These are phyloP conservation scores for Stellera chamaejasme DNA, from an alignment of 345 rosid genomes.

Conservation along the genomic window DNA sequence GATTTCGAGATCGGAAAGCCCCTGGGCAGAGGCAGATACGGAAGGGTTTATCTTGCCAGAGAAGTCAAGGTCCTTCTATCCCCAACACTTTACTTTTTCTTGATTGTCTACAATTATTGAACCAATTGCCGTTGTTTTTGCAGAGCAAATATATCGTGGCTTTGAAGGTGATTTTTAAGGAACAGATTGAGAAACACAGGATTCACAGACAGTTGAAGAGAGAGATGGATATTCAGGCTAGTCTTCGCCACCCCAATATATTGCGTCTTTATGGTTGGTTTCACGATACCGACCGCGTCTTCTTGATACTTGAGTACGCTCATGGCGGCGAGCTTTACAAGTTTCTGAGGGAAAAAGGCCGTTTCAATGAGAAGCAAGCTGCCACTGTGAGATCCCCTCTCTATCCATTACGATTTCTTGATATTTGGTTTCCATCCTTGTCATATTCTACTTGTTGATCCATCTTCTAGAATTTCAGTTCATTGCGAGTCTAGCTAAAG, in stretches of 20 bases:
- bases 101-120: too few relatives aligned
- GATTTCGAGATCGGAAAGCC: slow-evolving; percentile 93
- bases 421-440: not conserved
- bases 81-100: too few relatives aligned
- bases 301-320: slow-evolving; percentile 96
- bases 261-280: slow-evolving; percentile 86
- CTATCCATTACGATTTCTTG: not conserved
- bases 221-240: slow-evolving; percentile 86
- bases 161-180: slow-evolving; percentile 79
- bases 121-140: not conserved
- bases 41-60: slow-evolving; percentile 85
- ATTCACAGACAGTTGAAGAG: slow-evolving; percentile 76
- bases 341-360: slow-evolving; percentile 48
- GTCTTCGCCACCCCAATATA: slow-evolving; percentile 62
- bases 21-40: slow-evolving; percentile 83
- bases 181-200: slow-evolving; percentile 78
- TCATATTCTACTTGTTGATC: not conserved
- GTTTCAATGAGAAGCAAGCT: slow-evolving; percentile 58
- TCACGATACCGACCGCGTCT: slow-evolving; percentile 57
- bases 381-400: slow-evolving; percentile 59
- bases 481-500: slow-evolving; percentile 80
- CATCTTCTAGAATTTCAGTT: slow-evolving; percentile 34
- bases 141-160: slow-evolving; percentile 80
- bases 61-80: slow-evolving; percentile 43
- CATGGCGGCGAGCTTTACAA: slow-evolving; percentile 80